phyloP scores from a whole-genome alignment of 2,329 filamentous ascomycete species.

The Stenocarpella maydis region DNA sequence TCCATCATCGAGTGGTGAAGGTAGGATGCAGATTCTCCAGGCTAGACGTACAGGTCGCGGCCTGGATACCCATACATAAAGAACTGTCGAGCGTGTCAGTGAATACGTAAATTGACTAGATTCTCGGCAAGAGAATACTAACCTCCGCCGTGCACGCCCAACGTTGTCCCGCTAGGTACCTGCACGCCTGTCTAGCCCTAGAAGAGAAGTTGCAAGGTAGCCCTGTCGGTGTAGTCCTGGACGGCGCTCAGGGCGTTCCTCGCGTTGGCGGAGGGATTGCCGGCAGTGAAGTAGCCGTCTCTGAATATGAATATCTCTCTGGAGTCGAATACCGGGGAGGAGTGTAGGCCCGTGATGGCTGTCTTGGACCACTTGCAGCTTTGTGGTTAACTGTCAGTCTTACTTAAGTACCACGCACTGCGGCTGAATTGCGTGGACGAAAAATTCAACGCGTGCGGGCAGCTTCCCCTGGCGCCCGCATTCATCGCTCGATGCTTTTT shows the following conservation, averaged over 20 bases:
- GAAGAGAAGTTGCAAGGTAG: conserved; percentile 49
- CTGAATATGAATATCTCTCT: conserved; percentile 55
- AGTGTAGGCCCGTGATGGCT: conserved; percentile 49
- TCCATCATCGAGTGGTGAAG: conserved; percentile 8
- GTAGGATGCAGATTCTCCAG: conserved; percentile 1
- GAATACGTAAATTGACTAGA: neutral
- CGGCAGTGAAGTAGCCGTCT: conserved; percentile 48
- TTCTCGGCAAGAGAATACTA: no score
- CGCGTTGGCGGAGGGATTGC: conserved; percentile 39
- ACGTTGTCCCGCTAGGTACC: neutral
- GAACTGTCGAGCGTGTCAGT: neutral
- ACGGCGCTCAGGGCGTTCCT: neutral
- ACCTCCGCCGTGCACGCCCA: conserved; percentile 8
- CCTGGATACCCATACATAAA: neutral
- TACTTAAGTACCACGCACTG: no score
- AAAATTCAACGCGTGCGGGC: conserved; percentile 13
- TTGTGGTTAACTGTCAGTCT: neutral
- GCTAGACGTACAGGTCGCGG: conserved; percentile 1
- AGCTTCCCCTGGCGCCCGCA: conserved; percentile 36
- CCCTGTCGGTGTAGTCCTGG: conserved; percentile 9
- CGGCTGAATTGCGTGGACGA: neutral
- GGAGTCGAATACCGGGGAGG: conserved; percentile 54
- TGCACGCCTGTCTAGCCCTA: conserved; percentile 32
- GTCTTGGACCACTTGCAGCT: conserved; percentile 60
- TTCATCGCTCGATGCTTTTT: conserved; percentile 25